Percentiles rank a stretch among this genome's conserved stretches.
Conservation (phyloP, 768 basidiomycete species). For the Russula compacta region DNA sequence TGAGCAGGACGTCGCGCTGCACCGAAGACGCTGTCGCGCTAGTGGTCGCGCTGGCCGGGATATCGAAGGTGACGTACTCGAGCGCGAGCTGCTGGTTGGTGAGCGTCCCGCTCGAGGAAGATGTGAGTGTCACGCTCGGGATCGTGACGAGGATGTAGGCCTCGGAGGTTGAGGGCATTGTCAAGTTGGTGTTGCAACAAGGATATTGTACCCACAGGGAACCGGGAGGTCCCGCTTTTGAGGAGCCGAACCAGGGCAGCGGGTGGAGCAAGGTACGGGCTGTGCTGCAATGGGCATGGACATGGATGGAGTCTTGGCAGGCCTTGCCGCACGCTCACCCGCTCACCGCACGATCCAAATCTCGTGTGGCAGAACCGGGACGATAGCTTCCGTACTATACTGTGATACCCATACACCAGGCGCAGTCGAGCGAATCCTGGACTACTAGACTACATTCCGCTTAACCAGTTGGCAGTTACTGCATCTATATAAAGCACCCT, state of each 20-base stretch:
- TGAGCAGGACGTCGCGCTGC: slow-evolving; percentile 16
- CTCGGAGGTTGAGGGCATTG: slow-evolving; percentile 2
- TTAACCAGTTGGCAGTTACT: not conserved
- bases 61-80: slow-evolving; percentile 15
- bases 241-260: not conserved
- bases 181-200: not conserved
- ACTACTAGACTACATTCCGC: too few relatives aligned
- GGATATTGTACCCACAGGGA: too few relatives aligned
- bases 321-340: not conserved
- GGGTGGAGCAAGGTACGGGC: not conserved
- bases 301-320: not conserved
- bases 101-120: slow-evolving; percentile 5
- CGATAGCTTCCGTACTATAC: too few relatives aligned
- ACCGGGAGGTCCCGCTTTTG: not conserved
- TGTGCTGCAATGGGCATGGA: not conserved
- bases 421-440: too few relatives aligned
- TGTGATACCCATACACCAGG: too few relatives aligned
- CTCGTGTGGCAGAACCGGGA: too few relatives aligned
- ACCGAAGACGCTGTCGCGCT: not conserved
- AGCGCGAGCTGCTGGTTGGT: slow-evolving; percentile 10
- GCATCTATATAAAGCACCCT: not conserved
- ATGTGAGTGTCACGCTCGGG: slow-evolving; percentile 13
- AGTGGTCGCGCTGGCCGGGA: not conserved
- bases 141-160: slow-evolving; percentile 17
- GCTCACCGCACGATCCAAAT: too few relatives aligned